Conservation (phyloP, 176 grass and related monocot species). For the Oryza australiensis region DNA sequence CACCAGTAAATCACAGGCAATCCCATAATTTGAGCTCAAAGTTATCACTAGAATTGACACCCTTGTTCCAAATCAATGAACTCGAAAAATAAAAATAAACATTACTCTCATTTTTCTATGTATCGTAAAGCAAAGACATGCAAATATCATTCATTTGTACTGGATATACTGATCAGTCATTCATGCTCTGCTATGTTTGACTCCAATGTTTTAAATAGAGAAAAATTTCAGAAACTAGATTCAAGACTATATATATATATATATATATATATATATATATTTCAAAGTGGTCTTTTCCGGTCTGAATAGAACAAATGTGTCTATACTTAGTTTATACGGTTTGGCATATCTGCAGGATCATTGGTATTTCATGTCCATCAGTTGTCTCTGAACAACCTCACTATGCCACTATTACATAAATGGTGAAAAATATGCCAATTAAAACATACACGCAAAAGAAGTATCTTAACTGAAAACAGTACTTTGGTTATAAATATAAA, state of each 20-base stretch:
- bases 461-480: neutral
- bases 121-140: neutral
- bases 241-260: constrained; percentile 11
- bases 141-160: constrained; percentile 27
- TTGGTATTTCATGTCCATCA: neutral
- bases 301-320: neutral
- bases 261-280: neutral
- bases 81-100: neutral
- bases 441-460: neutral
- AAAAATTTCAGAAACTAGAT: constrained; percentile 3
- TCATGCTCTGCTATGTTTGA: constrained; percentile 12
- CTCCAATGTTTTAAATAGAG: constrained; percentile 11
- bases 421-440: neutral
- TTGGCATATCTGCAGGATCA: constrained; percentile 1
- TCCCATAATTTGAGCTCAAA: constrained; percentile 20
- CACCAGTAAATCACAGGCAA: constrained; percentile 1
- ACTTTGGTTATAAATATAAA: neutral
- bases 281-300: neutral
- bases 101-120: constrained; percentile 1
- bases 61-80: neutral
- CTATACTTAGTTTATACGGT: neutral
- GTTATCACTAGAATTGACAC: neutral
- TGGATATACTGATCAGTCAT: neutral
- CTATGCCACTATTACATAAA: neutral
- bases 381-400: neutral